A percentile compares a stretch with the other conserved stretches of the same genome.
These are phyloP conservation scores for Cryptosporidium muris DNA, from an alignment of 169 alveolate species.

Conservation along the genomic window DNA sequence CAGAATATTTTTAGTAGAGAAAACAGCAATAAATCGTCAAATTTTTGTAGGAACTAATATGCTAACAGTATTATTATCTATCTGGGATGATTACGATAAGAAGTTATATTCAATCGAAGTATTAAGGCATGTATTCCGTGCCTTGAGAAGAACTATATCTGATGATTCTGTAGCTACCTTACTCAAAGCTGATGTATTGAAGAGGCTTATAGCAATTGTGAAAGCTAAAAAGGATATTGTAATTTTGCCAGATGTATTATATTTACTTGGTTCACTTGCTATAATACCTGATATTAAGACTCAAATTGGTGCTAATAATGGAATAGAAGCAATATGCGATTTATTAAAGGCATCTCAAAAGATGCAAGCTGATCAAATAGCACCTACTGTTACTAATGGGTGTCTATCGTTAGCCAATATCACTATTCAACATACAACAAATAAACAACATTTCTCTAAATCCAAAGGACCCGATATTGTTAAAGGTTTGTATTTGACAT, in stretches of 20 bases:
- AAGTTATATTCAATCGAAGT: constrained; percentile 75
- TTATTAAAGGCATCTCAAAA: constrained; percentile 75
- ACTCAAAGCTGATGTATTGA: constrained; percentile 79
- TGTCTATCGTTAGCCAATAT: constrained; percentile 89
- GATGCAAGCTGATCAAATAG: constrained; percentile 77
- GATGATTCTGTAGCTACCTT: constrained; percentile 82
- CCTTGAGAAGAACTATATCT: constrained; percentile 84
- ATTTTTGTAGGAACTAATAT: constrained; percentile 80
- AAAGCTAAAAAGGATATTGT: constrained; percentile 76
- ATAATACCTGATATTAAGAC: constrained; percentile 81
- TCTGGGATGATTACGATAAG: constrained; percentile 84
- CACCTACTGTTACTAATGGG: constrained; percentile 83
- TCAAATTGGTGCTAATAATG: constrained; percentile 80
- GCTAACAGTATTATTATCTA: constrained; percentile 76
- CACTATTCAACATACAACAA: constrained; percentile 84
- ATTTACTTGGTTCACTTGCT: constrained; percentile 84
- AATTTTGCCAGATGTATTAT: constrained; percentile 85
- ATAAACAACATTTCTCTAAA: constrained; percentile 80
- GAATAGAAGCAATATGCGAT: constrained; percentile 78
- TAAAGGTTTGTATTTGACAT: constrained; percentile 80
- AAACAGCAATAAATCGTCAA: constrained; percentile 83
- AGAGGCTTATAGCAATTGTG: constrained; percentile 72
- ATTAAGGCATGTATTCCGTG: constrained; percentile 84
- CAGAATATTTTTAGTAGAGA: constrained; percentile 77
- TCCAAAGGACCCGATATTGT: constrained; percentile 87